Evolutionary conservation across 2,329 filamentous ascomycete species (phyloP), one percentile per base, ranked within the genome.

Genomic region (Fusarium coffeatum): DNA sequence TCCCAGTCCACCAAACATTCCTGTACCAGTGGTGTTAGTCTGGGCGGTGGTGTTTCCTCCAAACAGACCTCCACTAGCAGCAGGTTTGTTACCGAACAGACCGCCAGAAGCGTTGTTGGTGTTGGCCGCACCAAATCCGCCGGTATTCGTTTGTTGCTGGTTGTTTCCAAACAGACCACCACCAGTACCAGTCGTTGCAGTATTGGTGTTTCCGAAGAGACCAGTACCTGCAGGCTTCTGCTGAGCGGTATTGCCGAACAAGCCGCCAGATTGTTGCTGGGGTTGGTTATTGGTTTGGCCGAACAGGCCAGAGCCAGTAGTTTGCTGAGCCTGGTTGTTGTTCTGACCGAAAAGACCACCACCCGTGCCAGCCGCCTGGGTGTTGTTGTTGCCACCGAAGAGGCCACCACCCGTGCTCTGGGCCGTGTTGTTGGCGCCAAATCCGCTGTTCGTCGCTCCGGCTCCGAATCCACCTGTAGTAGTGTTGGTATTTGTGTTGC

Each of bases 221-320:
- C 77, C 69, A 18, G 80, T 79, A 4, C 76, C 75, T 16, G 78
- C 78, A 18, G 77, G 77, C 64, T 79, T 82, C 62, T 78, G 80
- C 66, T 85, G 83, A 23, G 75, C 79, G 61, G 76, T 79, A 64
- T 77, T 79, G 22, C 85, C 86, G 66, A 87, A 86, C 23, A 86
- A 75, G 15, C 82, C 81, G 37, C 78, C 79, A 32, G 77, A 74
- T 40, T 78, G 78, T 34, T 78, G 78, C 45, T 79, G 77, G 16
- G 74, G 74, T 47, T 77, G 73, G 34, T 76, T 77, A 49, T 74
- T 77, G 49, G 73, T 74, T 42, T 76, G 72, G 22, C 82, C 83
- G 64, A 86, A 84, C 8, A 80, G 69, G 4, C 64, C 73, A 47
- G 58, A 58, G 32, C 71, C 70, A 13, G 75, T 63, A 20, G 64